A percentile compares a stretch with the other conserved stretches of the same genome.
phyloP scores from a whole-genome alignment of 495 filamentous ascomycete species.

The Aspergillus haitiensis region DNA sequence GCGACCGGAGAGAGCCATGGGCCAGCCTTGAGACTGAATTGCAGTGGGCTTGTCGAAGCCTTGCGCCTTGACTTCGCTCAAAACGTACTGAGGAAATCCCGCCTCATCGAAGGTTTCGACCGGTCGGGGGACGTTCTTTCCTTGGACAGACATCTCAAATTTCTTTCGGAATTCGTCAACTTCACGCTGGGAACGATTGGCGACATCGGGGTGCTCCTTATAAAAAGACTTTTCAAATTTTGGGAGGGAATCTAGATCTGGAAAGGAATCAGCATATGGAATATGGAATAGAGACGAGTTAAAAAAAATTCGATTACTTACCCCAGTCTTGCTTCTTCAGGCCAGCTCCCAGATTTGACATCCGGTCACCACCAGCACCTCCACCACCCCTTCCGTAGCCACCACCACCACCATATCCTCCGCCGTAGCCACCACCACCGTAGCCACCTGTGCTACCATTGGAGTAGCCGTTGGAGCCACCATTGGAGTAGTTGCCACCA shows the following conservation, averaged over 20 bases:
- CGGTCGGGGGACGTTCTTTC: conserved; percentile 79
- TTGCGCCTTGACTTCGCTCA: conserved; percentile 97
- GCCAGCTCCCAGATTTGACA: conserved; percentile 84
- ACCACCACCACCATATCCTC: conserved; percentile 48
- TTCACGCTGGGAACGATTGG: conserved; percentile 70
- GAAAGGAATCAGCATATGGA: conserved; percentile 30
- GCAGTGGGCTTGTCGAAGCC: conserved; percentile 89
- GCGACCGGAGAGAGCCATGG: conserved; percentile 96
- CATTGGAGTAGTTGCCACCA: conserved; percentile 39
- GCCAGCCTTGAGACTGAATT: conserved; percentile 98
- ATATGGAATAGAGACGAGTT: not conserved
- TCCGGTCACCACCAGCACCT: conserved; percentile 78
- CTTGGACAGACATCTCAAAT: conserved; percentile 76
- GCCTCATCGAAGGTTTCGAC: conserved; percentile 97
- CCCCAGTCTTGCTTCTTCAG: conserved; percentile 87
- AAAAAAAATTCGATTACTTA: conserved; percentile 43
- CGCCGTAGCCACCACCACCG: conserved; percentile 52
- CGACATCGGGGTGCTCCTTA: conserved; percentile 83
- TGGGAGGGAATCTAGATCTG: conserved; percentile 76
- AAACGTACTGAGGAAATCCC: conserved; percentile 92
- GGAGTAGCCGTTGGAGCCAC: conserved; percentile 54
- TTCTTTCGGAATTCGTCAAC: conserved; percentile 83
- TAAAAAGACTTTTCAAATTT: conserved; percentile 99
- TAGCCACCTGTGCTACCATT: conserved; percentile 28
- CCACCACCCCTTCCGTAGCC: conserved; percentile 50